Evolutionary conservation across 495 filamentous ascomycete species (phyloP).

Genomic region (Schizothecium vesticola): DNA sequence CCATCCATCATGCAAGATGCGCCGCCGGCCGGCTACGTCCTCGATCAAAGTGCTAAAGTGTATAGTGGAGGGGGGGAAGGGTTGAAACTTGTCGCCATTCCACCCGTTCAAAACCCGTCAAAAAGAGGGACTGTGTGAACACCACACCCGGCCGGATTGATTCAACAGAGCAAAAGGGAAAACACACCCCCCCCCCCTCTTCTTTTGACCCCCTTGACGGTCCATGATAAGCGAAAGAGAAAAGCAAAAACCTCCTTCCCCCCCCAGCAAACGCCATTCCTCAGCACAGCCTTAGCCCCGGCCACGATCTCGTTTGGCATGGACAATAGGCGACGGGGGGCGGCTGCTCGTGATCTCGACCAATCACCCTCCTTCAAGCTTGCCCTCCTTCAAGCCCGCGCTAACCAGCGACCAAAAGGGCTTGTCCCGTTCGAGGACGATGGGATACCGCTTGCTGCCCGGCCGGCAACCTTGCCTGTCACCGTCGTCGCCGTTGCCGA

Average conservation of each 20-base stretch:
- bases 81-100: neutral
- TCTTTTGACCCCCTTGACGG: neutral
- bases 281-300: neutral
- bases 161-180: neutral
- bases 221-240: neutral
- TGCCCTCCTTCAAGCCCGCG: neutral
- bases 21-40: neutral
- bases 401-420: neutral
- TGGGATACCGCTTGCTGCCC: neutral
- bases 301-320: neutral
- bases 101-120: neutral
- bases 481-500: neutral
- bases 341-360: neutral
- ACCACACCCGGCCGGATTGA: neutral
- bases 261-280: neutral
- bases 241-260: neutral
- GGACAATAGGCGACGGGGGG: too few species aligned
- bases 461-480: neutral
- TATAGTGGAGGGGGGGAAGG: neutral
- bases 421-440: neutral
- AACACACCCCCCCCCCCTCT: neutral
- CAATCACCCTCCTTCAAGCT: neutral
- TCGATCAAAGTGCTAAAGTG: neutral
- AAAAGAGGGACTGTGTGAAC: neutral
- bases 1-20: conserved; percentile 4